Base-by-base conservation (phyloP, 768 basidiomycete species). In the Boletus vermiculosoides region DNA sequence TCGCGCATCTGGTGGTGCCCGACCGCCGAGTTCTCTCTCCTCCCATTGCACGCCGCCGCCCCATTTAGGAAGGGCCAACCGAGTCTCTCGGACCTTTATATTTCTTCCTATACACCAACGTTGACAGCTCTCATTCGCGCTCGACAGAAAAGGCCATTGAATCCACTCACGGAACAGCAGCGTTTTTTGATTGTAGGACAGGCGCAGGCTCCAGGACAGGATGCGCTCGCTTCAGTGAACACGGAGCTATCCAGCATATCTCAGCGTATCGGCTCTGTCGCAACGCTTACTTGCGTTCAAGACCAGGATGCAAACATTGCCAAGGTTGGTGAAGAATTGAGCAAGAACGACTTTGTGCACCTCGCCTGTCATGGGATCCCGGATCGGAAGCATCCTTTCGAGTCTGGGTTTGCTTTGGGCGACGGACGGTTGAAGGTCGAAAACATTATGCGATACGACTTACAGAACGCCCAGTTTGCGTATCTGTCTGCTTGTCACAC, bases 321-420 rank as follows among this genome's bases (percentile, higher is more conserved):
- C 34, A 36, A 7, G 31, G 31, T 33, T 33, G 31, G 11, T 33
- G 11, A 33, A 33, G 31, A 33, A 33, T 33, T 33, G 31, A 11
- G 31, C 3, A 33, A 33, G 31, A 33, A 33, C 6, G 31, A 12
- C 11, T 33, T 33, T 33, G 31, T 15, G 34, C 34, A 36, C 34
- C 34, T 36, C 5, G 34, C 34, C 15, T 69, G 66, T 39, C 69
- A 70, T 34, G 69, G 63, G 6, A 44, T 45, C 16, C 61, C 55
- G 15, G 40, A 58, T 18, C 25, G 4, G 10, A 25, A 10, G 20
- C 49, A 5, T 59, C 63, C 31, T 31, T 31, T 31, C 10, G 31
- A 31, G 31, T 31, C 31, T 10, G 31, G 31, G 10, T 31, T 31
- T 18, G 52, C 57, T 3, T 44, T 63, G 42, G 25, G 45, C 2